phyloP scores from a whole-genome alignment of 2,329 filamentous ascomycete genomes.

The Phoma sp. region DNA sequence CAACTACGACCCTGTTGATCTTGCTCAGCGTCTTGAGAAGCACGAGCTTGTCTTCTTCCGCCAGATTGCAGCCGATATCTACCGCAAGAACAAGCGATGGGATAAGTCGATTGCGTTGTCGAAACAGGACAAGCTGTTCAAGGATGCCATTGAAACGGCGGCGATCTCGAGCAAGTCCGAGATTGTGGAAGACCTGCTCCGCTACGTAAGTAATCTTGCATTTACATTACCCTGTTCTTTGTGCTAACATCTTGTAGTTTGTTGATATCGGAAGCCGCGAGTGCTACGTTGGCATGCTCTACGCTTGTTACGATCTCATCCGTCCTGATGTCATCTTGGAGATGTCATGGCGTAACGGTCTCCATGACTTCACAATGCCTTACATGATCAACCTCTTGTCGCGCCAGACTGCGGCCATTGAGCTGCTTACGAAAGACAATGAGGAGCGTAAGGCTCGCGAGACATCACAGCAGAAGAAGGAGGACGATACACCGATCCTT shows the following conservation, averaged over 20 bases:
- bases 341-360: slow-evolving; percentile 93
- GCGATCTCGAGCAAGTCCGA: slow-evolving; percentile 90
- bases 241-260: slow-evolving; percentile 68
- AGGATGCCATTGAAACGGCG: slow-evolving; percentile 97
- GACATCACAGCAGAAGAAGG: slow-evolving; percentile 81
- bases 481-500: slow-evolving; percentile 92
- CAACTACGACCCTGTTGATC: slow-evolving; percentile 95
- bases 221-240: no score
- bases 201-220: slow-evolving; percentile 79
- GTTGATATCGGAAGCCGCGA: slow-evolving; percentile 99
- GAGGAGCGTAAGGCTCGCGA: slow-evolving; percentile 82
- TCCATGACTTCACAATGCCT: slow-evolving; percentile 98
- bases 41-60: slow-evolving; percentile 99
- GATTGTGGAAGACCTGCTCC: slow-evolving; percentile 92
- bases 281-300: slow-evolving; percentile 99
- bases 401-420: slow-evolving; percentile 87
- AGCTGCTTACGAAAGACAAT: slow-evolving; percentile 89
- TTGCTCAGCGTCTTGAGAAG: slow-evolving; percentile 92
- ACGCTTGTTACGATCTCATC: slow-evolving; percentile 97
- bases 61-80: slow-evolving; percentile 97
- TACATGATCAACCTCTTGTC: slow-evolving; percentile 99
- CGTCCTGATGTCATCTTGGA: slow-evolving; percentile 92
- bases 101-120: slow-evolving; percentile 97
- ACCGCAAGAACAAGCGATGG: slow-evolving; percentile 99
- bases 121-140: slow-evolving; percentile 99